A percentile compares a stretch with the other conserved stretches of the same genome.
phyloP scores from a whole-genome alignment of 371 early-diverging fungal species.

The Umbelopsis sp. region DNA sequence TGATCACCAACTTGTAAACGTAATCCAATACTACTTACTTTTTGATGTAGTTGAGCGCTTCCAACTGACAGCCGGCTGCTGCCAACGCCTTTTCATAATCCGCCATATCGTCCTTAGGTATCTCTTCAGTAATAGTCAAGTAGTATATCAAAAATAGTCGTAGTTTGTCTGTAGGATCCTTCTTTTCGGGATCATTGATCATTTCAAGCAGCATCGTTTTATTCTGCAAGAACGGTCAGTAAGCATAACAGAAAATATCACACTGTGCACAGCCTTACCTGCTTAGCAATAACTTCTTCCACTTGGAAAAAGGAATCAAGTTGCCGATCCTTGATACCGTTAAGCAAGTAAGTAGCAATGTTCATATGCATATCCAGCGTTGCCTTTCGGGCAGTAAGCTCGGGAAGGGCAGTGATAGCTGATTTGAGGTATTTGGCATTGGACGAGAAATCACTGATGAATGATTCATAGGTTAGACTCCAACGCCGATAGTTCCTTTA shows the following conservation, averaged over 20 bases:
- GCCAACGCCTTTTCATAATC: conserved; percentile 81
- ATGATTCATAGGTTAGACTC: too few relatives aligned
- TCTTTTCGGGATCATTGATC: conserved; percentile 79
- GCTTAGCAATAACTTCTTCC: conserved; percentile 85
- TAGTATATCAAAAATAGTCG: conserved; percentile 89
- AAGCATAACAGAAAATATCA: not conserved
- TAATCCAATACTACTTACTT: conserved; percentile 45
- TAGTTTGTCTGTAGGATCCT: conserved; percentile 86
- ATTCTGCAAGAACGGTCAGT: conserved; percentile 40
- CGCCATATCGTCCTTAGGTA: conserved; percentile 77
- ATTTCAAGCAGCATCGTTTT: conserved; percentile 83
- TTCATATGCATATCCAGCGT: conserved; percentile 99
- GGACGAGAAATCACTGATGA: conserved; percentile 62
- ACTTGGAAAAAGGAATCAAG: conserved; percentile 94
- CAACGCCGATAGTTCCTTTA: too few relatives aligned
- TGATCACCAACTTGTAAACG: not conserved
- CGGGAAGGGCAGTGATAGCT: conserved; percentile 94
- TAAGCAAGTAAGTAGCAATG: conserved; percentile 92
- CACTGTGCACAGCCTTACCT: conserved; percentile 29
- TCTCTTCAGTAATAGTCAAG: conserved; percentile 73
- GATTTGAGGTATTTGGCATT: conserved; percentile 88
- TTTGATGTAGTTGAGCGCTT: conserved; percentile 81
- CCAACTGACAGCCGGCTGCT: conserved; percentile 76
- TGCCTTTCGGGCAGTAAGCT: conserved; percentile 94
- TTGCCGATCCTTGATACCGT: conserved; percentile 92